phyloP scores from a whole-genome alignment of 1,284 basidiomycete genomes.

The Boletus sp. region DNA sequence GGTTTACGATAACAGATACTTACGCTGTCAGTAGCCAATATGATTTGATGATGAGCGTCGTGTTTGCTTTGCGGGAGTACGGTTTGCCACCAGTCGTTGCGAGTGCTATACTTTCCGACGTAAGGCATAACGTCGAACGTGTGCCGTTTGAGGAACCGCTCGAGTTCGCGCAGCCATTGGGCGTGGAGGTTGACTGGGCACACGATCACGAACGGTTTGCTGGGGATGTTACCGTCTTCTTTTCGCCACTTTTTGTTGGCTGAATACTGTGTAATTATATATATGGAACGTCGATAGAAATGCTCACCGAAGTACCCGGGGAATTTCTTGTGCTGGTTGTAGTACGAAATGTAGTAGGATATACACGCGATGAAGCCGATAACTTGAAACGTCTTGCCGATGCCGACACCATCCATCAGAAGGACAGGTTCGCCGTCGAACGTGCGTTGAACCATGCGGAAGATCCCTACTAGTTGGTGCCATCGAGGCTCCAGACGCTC shows the following conservation, averaged over 20 bases:
- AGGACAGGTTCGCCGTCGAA: conserved; percentile 10
- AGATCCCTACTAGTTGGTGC: conserved; percentile 21
- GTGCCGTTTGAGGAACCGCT: background rate
- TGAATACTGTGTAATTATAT: background rate
- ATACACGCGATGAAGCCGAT: conserved; percentile 9
- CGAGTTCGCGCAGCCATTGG: conserved; percentile 9
- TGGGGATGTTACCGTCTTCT: background rate
- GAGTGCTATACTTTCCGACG: background rate
- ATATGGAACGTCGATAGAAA: background rate
- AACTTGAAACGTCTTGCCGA: conserved; percentile 21
- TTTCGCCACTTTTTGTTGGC: conserved; percentile 5
- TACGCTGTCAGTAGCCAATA: conserved; percentile 1
- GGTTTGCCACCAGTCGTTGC: background rate
- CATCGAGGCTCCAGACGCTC: conserved; percentile 9
- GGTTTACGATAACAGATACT: background rate
- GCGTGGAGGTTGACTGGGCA: conserved; percentile 4
- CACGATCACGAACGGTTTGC: conserved; percentile 7
- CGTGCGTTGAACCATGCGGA: conserved; percentile 6
- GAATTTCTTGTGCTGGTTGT: background rate
- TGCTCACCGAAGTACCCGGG: background rate
- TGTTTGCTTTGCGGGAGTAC: conserved; percentile 2
- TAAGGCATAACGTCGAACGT: conserved; percentile 9
- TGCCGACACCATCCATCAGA: conserved; percentile 22
- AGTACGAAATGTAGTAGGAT: background rate
- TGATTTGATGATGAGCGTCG: background rate